Evolutionary conservation across 148 eudicot genomes (phyloP).

Genomic region (Rhododendron griersonianum): DNA sequence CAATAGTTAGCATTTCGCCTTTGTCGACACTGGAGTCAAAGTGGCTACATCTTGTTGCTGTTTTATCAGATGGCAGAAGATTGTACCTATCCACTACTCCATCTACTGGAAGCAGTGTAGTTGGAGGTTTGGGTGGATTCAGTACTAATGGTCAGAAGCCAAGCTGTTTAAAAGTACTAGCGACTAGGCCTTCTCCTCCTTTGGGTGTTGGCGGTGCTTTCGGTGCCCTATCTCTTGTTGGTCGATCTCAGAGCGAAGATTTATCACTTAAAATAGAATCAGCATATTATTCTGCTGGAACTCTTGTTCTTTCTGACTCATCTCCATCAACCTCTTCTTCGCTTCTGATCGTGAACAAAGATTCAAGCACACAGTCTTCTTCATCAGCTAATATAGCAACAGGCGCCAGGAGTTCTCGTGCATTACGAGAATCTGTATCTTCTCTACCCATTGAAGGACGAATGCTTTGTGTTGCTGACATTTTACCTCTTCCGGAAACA

Average conservation of each 20-base stretch:
- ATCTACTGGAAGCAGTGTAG: constrained; percentile 57
- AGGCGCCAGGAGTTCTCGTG: constrained; percentile 64
- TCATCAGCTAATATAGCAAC: constrained; percentile 58
- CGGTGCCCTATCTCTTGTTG: constrained; percentile 72
- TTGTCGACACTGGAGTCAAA: constrained; percentile 86
- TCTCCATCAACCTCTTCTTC: constrained; percentile 83
- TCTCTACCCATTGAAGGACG: constrained; percentile 91
- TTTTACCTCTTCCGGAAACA: constrained; percentile 75
- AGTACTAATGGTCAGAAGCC: constrained; percentile 54
- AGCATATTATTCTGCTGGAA: constrained; percentile 73
- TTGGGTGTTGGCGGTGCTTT: constrained; percentile 76
- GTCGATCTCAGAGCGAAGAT: constrained; percentile 83
- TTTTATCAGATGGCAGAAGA: constrained; percentile 94
- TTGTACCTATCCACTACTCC: constrained; percentile 84
- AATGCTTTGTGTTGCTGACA: constrained; percentile 90
- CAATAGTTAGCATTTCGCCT: constrained; percentile 83
- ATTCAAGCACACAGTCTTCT: constrained; percentile 67
- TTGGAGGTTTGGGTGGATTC: constrained; percentile 56
- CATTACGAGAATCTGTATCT: constrained; percentile 84
- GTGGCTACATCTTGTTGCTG: constrained; percentile 89
- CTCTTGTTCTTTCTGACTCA: constrained; percentile 94
- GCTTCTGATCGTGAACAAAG: constrained; percentile 75
- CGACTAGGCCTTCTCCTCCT: constrained; percentile 93
- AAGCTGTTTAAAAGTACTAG: constrained; percentile 76
- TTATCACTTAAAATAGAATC: constrained; percentile 81